Evolutionary conservation across 1,284 basidiomycete species (phyloP), one percentile per base, ranked within the genome.

Genomic region (Melampsora americana): DNA sequence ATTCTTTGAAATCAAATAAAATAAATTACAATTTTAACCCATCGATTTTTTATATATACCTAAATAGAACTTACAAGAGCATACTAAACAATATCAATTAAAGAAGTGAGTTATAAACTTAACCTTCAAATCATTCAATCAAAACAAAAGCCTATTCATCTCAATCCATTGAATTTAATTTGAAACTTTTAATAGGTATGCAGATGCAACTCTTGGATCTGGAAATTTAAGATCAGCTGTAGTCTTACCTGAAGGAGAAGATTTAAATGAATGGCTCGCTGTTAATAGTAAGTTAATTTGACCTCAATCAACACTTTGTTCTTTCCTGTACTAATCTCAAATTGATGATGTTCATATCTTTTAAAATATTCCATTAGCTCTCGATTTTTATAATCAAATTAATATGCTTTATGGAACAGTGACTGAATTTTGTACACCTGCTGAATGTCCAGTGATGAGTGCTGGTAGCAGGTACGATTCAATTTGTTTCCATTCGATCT

Each of bases 361-460:
- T 26, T 20, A 9, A 23, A 53, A 48, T 69, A 20, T n/a, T 7
- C 80, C n/a, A 6, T 28, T 18, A 95, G 93, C 92, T 46, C 92
- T 95, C 75, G 93, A 95, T 82, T 95, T 95, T 84, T 95, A 95
- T 86, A 95, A 95, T 82, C 93, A 95, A 82, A 85, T 95, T 79
- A 95, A 95, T 83, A 95, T 95, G 93, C 85, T 95, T 16, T 97
- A 96, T 81, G 94, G 94, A 11, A 96, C 93, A 5, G 89, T 97
- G 23, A 95, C 93, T 5, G 94, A 97, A 84, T 97, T 97, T 82
- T 98, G 95, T 84, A 97, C 94, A 0, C 87, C 90, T 76, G 88
- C 92, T 77, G 88, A 89, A 90, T 99, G 96, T 82, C 93, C 94
- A 6, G 91, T 97, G 79, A 99, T 99, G 96, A 96, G 94, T 81